Conservation (phyloP, 495 filamentous ascomycete genomes). For the Podospora fimiseda region DNA sequence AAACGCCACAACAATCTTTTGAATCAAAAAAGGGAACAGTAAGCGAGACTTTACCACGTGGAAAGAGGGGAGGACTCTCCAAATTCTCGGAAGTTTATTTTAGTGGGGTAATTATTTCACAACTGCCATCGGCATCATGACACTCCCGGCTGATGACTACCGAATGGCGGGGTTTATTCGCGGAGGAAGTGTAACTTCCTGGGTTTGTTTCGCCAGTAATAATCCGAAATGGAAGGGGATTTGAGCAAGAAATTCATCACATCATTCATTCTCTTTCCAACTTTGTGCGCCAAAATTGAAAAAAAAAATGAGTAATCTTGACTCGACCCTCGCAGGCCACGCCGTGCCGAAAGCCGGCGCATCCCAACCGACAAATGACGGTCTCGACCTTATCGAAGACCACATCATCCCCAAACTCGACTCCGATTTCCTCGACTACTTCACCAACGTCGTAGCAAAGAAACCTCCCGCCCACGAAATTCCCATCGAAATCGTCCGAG, state of each 20-base stretch:
- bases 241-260: too few relatives aligned
- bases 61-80: too few relatives aligned
- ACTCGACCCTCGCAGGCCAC: slow-evolving; percentile 4
- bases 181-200: too few relatives aligned
- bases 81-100: too few relatives aligned
- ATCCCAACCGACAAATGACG: not conserved
- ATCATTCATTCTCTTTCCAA: too few relatives aligned
- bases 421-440: slow-evolving; percentile 20
- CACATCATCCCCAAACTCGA: slow-evolving; percentile 24
- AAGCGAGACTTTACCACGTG: not conserved
- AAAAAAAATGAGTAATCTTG: slow-evolving; percentile 7
- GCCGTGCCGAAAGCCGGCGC: slow-evolving; percentile 1
- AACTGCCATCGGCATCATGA: too few relatives aligned
- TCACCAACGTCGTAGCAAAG: slow-evolving; percentile 13
- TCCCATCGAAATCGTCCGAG: slow-evolving; percentile 37
- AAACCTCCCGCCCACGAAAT: slow-evolving; percentile 26
- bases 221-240: too few relatives aligned
- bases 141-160: too few relatives aligned
- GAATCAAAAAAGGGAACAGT: not conserved
- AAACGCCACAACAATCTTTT: not conserved
- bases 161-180: too few relatives aligned
- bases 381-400: slow-evolving; percentile 14
- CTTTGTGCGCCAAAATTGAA: too few relatives aligned
- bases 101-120: too few relatives aligned
- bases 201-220: too few relatives aligned